Evolutionary conservation across 23 red algal genomes (phyloP).

Genomic region (Chondrus crispus): DNA sequence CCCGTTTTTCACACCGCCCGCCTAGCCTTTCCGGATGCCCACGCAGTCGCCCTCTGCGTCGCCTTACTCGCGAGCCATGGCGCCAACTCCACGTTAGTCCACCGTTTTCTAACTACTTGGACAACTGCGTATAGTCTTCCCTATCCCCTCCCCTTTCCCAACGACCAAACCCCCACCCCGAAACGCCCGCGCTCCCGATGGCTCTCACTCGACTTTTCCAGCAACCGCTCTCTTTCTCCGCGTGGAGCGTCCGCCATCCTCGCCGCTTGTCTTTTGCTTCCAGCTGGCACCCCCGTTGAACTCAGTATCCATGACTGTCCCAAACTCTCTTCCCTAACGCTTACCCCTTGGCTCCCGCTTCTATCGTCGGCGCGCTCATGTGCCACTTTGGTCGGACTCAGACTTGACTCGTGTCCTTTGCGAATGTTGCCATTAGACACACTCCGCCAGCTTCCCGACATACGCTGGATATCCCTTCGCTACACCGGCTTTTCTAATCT

Average conservation of each 20-base stretch:
- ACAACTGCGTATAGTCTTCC: conserved; percentile 4
- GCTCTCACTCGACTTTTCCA: conserved; percentile 34
- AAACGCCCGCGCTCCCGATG: background rate
- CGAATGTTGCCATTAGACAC: background rate
- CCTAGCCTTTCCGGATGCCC: background rate
- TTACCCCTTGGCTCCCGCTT: conserved; percentile 3
- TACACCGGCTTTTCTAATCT: conserved; percentile 31
- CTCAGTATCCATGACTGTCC: conserved; percentile 11
- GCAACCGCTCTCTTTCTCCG: background rate
- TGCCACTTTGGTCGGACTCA: background rate
- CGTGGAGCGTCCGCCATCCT: conserved; percentile 15
- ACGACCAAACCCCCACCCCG: too few species aligned
- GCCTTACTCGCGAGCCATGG: conserved; percentile 29
- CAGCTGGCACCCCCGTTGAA: background rate
- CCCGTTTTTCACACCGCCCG: background rate
- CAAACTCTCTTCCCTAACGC: background rate
- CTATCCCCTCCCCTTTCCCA: background rate
- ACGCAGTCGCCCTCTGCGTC: conserved; percentile 34
- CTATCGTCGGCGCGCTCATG: background rate
- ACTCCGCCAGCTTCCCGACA: conserved; percentile 6
- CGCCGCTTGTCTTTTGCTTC: conserved; percentile 8
- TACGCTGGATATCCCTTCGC: conserved; percentile 59
- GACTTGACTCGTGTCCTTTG: conserved; percentile 14
- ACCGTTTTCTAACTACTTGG: background rate
- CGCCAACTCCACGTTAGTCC: background rate